Evolutionary conservation across 495 filamentous ascomycete genomes (phyloP), one percentile per base, ranked within the genome.

Genomic region (Trichoderma virens): DNA sequence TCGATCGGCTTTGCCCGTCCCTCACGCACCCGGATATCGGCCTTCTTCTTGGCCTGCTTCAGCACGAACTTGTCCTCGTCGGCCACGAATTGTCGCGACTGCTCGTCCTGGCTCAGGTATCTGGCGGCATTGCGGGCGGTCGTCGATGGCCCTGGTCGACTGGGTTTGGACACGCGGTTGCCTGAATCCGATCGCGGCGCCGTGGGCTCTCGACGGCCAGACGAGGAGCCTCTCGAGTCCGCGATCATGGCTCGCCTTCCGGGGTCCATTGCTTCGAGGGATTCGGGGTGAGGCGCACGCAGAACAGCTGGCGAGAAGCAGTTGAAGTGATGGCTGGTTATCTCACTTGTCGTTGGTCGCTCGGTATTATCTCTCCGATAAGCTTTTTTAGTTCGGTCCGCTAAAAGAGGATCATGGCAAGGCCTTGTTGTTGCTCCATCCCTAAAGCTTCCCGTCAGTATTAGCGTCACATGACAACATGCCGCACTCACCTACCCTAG

Each of bases 1-100:
- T 99, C 94, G 73, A 98, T 93, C 14, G 93, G 90, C 73, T 90
- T 92, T 61, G 93, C 93, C 65, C 94, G 86, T 16, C 88, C 90
- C 74, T 95, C 93, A 67, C 92, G 90, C n/a, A 98, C 92, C 6
- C 94, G 87, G 64, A 99, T 96, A 69, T 92, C 90, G 41, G 94
- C 93, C 79, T 97, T 98, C 79, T 95, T 98, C 78, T 97, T 98
- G 30, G 94, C 89, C 73, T 99, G 94, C 73, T 93, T 92, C 67
- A 99, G 79, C 25, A 99, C 94, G 70, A 99, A 99, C 62, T 88
- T 84, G 76, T 98, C 94, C 74, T 99, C 94, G 71, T 94, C 90
- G 62, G 93, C 88, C 27, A 99, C 88, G 84, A 95, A 99, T 69
- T 87, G 80, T 43, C 87, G 82, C 68, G 85, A 89, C 67, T 91